Percentiles rank a stretch among this genome's conserved stretches.
phyloP scores from a whole-genome alignment of 2,329 filamentous ascomycete genomes.

The Fusarium sp. region DNA sequence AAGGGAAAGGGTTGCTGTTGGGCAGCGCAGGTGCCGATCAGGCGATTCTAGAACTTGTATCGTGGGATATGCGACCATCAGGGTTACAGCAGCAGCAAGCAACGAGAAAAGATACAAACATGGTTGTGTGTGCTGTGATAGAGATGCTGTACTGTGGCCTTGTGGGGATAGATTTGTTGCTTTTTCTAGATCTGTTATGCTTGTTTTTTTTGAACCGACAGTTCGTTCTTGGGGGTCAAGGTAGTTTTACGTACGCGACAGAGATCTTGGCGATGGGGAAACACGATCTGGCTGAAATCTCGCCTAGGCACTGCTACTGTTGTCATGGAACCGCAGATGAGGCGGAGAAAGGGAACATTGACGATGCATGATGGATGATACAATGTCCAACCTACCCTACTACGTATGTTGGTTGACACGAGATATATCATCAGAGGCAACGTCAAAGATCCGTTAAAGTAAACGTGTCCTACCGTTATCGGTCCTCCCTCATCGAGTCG shows the following conservation, averaged over 20 bases:
- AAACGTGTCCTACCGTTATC: not conserved
- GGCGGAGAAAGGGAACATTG: not conserved
- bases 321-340: not conserved
- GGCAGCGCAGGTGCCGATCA: constrained; percentile 29
- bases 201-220: constrained; percentile 2
- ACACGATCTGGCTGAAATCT: not conserved
- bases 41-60: constrained; percentile 22
- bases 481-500: not conserved
- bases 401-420: not conserved
- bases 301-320: not conserved
- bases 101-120: not conserved
- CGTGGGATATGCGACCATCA: constrained; percentile 28
- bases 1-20: constrained; percentile 8
- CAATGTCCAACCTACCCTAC: not conserved
- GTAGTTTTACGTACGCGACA: not conserved
- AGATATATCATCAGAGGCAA: constrained; percentile 18
- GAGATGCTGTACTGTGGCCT: not conserved
- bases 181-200: constrained; percentile 16
- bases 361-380: not conserved
- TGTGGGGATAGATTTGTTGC: constrained; percentile 15
- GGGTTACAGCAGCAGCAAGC: constrained; percentile 12
- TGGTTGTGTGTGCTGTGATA: not conserved
- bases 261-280: constrained; percentile 6
- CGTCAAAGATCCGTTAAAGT: not conserved
- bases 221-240: not conserved